Conservation (phyloP, 257 asterid species). For the Phtheirospermum japonicum region DNA sequence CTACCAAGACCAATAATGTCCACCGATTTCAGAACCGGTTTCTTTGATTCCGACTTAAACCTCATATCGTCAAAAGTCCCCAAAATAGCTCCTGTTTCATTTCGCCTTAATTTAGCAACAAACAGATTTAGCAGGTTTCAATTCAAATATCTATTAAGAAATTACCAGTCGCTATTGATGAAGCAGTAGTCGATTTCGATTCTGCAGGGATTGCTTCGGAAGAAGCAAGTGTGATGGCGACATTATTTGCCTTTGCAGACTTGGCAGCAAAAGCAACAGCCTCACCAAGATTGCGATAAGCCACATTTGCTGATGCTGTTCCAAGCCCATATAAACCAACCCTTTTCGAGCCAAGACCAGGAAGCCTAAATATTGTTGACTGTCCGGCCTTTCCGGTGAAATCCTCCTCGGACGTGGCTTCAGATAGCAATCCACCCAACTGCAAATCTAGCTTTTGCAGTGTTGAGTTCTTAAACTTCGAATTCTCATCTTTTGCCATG, state of each 20-base stretch:
- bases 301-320: slow-evolving; percentile 41
- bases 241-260: slow-evolving; percentile 64
- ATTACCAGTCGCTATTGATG: slow-evolving; percentile 79
- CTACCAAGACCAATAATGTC: slow-evolving; percentile 91
- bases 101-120: slow-evolving; percentile 1
- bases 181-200: slow-evolving; percentile 61
- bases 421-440: slow-evolving; percentile 75
- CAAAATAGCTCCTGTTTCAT: slow-evolving; percentile 59
- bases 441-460: slow-evolving; percentile 74
- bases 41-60: slow-evolving; percentile 82
- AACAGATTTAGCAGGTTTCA: background rate
- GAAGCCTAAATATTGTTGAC: slow-evolving; percentile 71
- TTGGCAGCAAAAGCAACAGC: slow-evolving; percentile 89
- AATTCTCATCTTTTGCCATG: slow-evolving; percentile 70
- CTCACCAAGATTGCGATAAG: slow-evolving; percentile 87
- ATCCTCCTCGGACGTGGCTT: slow-evolving; percentile 84
- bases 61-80: slow-evolving; percentile 88
- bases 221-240: slow-evolving; percentile 86
- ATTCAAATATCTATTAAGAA: background rate
- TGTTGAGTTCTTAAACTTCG: slow-evolving; percentile 59
- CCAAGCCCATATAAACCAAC: slow-evolving; percentile 85
- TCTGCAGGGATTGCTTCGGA: slow-evolving; percentile 55
- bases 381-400: slow-evolving; percentile 90
- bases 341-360: slow-evolving; percentile 78
- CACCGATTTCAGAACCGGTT: slow-evolving; percentile 57